Evolutionary conservation across 1,284 basidiomycete species (phyloP), one percentile per base, ranked within the genome.

Genomic region (Moesziomyces sp.): DNA sequence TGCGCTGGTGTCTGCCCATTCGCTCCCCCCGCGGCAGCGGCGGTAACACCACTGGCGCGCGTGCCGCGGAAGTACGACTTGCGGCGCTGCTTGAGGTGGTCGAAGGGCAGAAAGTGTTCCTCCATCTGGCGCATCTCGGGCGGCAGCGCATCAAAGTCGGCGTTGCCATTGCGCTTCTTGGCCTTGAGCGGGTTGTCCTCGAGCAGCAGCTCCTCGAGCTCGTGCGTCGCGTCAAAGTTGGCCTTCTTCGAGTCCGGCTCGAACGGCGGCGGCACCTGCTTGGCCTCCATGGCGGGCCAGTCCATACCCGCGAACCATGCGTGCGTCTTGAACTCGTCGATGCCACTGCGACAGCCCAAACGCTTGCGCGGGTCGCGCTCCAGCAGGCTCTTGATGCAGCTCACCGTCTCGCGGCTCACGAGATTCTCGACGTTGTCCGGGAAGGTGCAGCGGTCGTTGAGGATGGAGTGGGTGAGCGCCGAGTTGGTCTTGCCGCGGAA

Each of bases 191-290:
- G 96, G 82, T 99, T 98, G 83, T 98, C 96, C 85, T 98, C 96
- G 11, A 99, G 86, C 38, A 99, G 85, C 43, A 99, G 86, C 86
- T 99, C 96, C 83, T 99, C 96, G 35, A 99, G 86, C 85, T 99
- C 96, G 83, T 98, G 95, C 16, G 96, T 97, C n/a, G 95, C 95
- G 83, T 99, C 96, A 84, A 98, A 99, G 85, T 99, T 98, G 21
- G 96, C 94, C 85, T 96, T 96, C 86, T 97, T 97, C 84, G 93
- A 93, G 84, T 98, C 95, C 53, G 96, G 96, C 63, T 93, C 89
- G 81, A 98, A 99, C 0, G 94, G 93, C 42, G 96, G 90, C 0
- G 86, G 88, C 28, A 91, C 88, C 76, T 91, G 88, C 85, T 98
- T 98, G 57, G 87, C 86, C 80, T 79, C 68, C 52, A 99, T 85